Evolutionary conservation across 2,329 filamentous ascomycete genomes (phyloP).

Genomic region (Beauveria rudraprayagi): DNA sequence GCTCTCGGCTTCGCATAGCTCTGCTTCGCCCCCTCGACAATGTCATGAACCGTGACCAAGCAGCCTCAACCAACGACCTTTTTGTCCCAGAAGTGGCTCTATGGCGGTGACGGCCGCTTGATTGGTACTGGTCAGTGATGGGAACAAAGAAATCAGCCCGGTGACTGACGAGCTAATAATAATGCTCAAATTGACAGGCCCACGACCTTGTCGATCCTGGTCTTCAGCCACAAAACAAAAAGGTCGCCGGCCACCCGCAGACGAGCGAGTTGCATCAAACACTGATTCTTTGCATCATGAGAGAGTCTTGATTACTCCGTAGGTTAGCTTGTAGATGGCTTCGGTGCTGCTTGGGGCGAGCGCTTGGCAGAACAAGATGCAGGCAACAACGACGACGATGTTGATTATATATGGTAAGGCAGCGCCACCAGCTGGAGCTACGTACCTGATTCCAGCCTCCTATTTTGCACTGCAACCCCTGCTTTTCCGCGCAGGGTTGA

Average conservation of each 20-base stretch:
- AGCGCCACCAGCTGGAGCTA: not conserved
- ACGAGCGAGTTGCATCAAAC: not conserved
- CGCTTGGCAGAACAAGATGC: not conserved
- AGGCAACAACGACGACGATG: no score
- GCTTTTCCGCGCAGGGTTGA: not conserved
- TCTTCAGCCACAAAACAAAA: not conserved
- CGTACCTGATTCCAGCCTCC: not conserved
- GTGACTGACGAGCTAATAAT: not conserved
- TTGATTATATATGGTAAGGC: no score
- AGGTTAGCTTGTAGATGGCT: not conserved
- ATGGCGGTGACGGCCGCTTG: not conserved
- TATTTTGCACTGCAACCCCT: not conserved
- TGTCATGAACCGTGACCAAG: not conserved
- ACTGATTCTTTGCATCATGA: no score
- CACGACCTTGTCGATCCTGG: constrained; percentile 7
- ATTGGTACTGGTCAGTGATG: not conserved
- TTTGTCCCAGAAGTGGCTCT: not conserved
- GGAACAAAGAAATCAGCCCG: not conserved
- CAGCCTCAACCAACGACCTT: not conserved
- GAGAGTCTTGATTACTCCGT: not conserved
- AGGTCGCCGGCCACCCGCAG: not conserved
- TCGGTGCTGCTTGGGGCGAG: not conserved
- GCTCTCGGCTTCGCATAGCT: not conserved
- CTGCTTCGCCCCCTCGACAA: not conserved
- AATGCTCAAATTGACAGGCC: not conserved